Evolutionary conservation across 2,329 filamentous ascomycete species (phyloP).

Genomic region (Ceratocystis harringtonii): DNA sequence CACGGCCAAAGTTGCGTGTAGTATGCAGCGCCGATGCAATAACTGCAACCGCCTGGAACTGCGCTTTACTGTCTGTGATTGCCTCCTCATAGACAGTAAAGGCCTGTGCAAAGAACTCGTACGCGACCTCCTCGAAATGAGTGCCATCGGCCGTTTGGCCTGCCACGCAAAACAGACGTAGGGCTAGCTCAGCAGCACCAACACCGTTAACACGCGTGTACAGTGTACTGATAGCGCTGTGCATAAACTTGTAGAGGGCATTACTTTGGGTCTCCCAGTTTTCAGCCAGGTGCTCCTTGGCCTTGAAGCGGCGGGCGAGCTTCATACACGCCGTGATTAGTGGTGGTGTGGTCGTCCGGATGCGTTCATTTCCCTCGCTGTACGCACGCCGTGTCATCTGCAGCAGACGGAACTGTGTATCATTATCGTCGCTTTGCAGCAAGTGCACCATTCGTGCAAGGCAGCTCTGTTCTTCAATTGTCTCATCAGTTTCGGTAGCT

Average conservation of each 20-base stretch:
- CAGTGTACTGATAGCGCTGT: slow-evolving; percentile 69
- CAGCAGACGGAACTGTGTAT: slow-evolving; percentile 85
- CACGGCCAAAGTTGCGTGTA: slow-evolving; percentile 79
- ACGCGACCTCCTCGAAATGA: slow-evolving; percentile 87
- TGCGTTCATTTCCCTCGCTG: slow-evolving; percentile 81
- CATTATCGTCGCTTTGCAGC: slow-evolving; percentile 68
- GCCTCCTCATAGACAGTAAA: slow-evolving; percentile 97
- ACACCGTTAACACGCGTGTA: slow-evolving; percentile 69
- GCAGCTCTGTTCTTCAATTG: slow-evolving; percentile 95
- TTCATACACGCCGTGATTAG: slow-evolving; percentile 82
- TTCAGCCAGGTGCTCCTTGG: slow-evolving; percentile 66
- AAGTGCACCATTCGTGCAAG: slow-evolving; percentile 83
- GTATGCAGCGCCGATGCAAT: slow-evolving; percentile 81
- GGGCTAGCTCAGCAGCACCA: slow-evolving; percentile 70
- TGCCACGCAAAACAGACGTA: slow-evolving; percentile 80
- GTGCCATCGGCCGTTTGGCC: slow-evolving; percentile 86
- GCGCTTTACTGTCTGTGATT: slow-evolving; percentile 85
- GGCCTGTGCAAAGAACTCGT: slow-evolving; percentile 95
- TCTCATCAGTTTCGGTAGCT: slow-evolving; percentile 79
- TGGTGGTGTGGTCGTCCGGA: slow-evolving; percentile 88
- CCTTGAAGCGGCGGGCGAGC: slow-evolving; percentile 75
- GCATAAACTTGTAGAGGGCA: slow-evolving; percentile 87
- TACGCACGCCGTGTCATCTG: slow-evolving; percentile 80
- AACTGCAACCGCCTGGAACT: slow-evolving; percentile 94
- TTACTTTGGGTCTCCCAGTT: slow-evolving; percentile 52